A percentile compares a stretch with the other conserved stretches of the same genome.
Evolutionary conservation across 805 yeast species (phyloP).

Genomic region (Metschnikowia arizonensis): DNA sequence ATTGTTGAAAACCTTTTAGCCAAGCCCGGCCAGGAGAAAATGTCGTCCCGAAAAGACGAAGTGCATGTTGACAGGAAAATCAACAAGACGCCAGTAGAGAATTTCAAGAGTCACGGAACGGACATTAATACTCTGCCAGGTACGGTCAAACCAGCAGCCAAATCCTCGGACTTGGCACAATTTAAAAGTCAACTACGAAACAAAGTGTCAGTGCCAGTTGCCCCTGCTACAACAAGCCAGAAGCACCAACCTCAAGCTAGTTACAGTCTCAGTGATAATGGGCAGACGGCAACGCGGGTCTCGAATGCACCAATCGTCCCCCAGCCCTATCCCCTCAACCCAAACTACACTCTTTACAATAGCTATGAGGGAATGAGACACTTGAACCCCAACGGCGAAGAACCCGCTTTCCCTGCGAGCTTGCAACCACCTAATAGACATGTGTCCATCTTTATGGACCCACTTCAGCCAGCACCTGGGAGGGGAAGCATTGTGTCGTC

Average conservation of each 20-base stretch:
- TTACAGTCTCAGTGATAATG: constrained; percentile 14
- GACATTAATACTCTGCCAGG: constrained; percentile 15
- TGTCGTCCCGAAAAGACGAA: constrained; percentile 5
- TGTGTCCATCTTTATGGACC: constrained; percentile 39
- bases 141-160: constrained; percentile 10
- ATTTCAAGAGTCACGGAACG: constrained; percentile 8
- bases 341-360: constrained; percentile 31
- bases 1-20: constrained; percentile 29
- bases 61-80: constrained; percentile 7
- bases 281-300: constrained; percentile 7
- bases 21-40: constrained; percentile 1
- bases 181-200: constrained; percentile 13
- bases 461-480: constrained; percentile 30
- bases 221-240: neutral
- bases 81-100: constrained; percentile 13
- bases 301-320: constrained; percentile 27
- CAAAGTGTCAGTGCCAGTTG: constrained; percentile 2
- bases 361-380: constrained; percentile 13
- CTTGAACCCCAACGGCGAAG: constrained; percentile 1
- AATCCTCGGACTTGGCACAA: constrained; percentile 6
- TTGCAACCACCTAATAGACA: constrained; percentile 29
- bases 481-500: neutral
- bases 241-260: constrained; percentile 4
- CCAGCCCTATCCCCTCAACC: constrained; percentile 34
- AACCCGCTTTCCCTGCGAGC: neutral